Evolutionary conservation across 2,329 filamentous ascomycete species (phyloP), one percentile per base, ranked within the genome.

Genomic region (Diaporthe citriasiana): DNA sequence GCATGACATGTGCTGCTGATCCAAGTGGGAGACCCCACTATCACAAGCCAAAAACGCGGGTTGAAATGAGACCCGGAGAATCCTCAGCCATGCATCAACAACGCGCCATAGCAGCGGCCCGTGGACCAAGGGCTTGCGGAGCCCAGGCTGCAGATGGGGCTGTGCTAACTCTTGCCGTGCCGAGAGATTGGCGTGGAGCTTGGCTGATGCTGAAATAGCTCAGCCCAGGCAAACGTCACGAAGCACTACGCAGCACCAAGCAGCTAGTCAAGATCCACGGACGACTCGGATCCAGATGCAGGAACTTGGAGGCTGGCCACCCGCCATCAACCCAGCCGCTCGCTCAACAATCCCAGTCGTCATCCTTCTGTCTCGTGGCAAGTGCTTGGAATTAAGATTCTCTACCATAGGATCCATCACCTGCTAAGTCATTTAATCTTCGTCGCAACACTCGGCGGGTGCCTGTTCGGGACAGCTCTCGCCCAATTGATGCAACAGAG

Each of bases 121-220:
- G 33, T 50, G 68, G 51, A 57, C 38, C 53, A 42, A 9, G 53
- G 35, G 12, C 51, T 2, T 45, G n/a, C 25, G 25, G 38, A 47
- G 50, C 53, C 38, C 22, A 40, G 38, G 25, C 30, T 40, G 22
- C 42, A 60, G 42, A 35, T 35, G 55, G 69, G 69, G 30, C 55
- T 56, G 69, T 71, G 69, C 55, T n/a, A n/a, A n/a, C n/a, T 33
- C 42, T 42, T 59, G 51, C 33, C 40, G 53, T 38, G 63, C 68
- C 68, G 27, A 47, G 68, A 56, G 53, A 45, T 71, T 56, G 68
- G 40, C 69, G 53, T 59, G 69, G 69, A 60, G 56, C 55, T 59
- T 50, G 55, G 69, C 42, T 53, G 51, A 50, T 60, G 42, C 42
- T 45, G 57, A 42, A 38, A 50, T 59, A 47, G 69, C 19, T 60